Percentiles rank a stretch among this genome's conserved stretches.
Evolutionary conservation across 2,329 filamentous ascomycete genomes (phyloP).

Genomic region (Colletotrichum coccodes): DNA sequence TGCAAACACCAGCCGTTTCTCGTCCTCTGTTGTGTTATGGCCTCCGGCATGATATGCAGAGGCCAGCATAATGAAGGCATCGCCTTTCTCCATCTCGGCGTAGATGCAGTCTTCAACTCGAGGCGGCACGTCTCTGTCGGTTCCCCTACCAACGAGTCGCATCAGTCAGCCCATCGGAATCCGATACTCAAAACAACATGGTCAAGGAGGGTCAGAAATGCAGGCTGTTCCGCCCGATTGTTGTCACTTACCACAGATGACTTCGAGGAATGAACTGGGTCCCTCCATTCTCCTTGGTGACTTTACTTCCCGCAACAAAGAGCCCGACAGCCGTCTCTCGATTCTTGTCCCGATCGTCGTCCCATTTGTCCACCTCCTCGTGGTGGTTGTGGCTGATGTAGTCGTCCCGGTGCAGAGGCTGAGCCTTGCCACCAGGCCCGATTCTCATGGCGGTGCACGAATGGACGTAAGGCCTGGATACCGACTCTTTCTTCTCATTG

Average conservation of each 20-base stretch:
- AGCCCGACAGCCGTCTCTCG: conserved; percentile 40
- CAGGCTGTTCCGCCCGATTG: background rate
- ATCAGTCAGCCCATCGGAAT: background rate
- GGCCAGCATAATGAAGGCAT: conserved; percentile 38
- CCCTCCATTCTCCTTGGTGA: conserved; percentile 41
- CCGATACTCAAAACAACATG: conserved; percentile 6
- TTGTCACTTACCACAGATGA: conserved; percentile 36
- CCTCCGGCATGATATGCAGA: conserved; percentile 38
- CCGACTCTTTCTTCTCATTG: conserved; percentile 18
- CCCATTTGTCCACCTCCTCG: conserved; percentile 24
- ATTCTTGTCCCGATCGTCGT: conserved; percentile 21
- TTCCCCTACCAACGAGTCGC: background rate
- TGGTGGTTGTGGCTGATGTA: conserved; percentile 39
- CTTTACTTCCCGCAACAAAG: conserved; percentile 40
- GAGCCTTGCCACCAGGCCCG: conserved; percentile 37
- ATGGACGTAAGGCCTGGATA: conserved; percentile 25
- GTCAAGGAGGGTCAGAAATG: background rate
- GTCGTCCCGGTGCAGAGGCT: conserved; percentile 43
- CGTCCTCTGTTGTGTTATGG: conserved; percentile 34
- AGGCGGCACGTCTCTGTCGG: conserved; percentile 13
- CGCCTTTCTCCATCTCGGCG: conserved; percentile 38
- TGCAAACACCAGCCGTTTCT: conserved; percentile 19
- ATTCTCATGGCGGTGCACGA: conserved; percentile 32
- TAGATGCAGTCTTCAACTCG: conserved; percentile 21
- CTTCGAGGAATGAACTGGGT: conserved; percentile 43